Base-by-base conservation (phyloP, 2,329 filamentous ascomycete species). In the Elsinoe perseae region DNA sequence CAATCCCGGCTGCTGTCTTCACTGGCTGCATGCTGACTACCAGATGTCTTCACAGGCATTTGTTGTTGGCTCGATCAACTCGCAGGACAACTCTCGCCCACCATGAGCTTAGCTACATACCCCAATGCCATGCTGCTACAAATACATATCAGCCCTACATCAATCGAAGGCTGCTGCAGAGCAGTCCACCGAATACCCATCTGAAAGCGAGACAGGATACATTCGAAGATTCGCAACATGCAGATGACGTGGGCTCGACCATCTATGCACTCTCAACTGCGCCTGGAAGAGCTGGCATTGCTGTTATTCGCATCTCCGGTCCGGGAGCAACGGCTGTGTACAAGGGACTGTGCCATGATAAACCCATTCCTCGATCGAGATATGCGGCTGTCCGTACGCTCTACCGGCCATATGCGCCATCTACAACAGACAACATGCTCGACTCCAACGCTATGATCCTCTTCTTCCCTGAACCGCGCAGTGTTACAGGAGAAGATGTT, bases 201-300 rank as follows among this genome's bases (percentile, higher is more conserved):
- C 10, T 14, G 28, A 10, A 36, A 12, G 5, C 4, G 4, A 3
- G 4, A 3, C 10, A 14, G 32, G n/a, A 14, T 14, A 3, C 12
- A 14, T 36, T 14, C 4, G 4, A 9, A 36, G 3, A 12, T 14
- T 36, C 10, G 4, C 40, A 43, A 20, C 16, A 20, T 43, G 40
- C 6, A 6, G 7, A 4, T 4, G 40, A 43, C 16, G 21, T 34
- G 25, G 56, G 66, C 18, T 60, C 67, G 1, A 97, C 92, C 1
- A 95, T 98, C 54, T 97, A 95, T 70, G 93, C 93, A 0, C 75
- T 97, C 0, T 96, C 92, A 0, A 95, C 91, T 0, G 89, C 89
- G 0, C 77, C 86, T 9, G 93, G 92, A 1, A 84, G 84, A 67
- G 90, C 89, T 42, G 93, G 90, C 1, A 95, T 98, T 68, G 92